Evolutionary conservation across 116 monocot genomes (phyloP), one percentile per base, ranked within the genome.

Genomic region (Cymodocea nodosa): DNA sequence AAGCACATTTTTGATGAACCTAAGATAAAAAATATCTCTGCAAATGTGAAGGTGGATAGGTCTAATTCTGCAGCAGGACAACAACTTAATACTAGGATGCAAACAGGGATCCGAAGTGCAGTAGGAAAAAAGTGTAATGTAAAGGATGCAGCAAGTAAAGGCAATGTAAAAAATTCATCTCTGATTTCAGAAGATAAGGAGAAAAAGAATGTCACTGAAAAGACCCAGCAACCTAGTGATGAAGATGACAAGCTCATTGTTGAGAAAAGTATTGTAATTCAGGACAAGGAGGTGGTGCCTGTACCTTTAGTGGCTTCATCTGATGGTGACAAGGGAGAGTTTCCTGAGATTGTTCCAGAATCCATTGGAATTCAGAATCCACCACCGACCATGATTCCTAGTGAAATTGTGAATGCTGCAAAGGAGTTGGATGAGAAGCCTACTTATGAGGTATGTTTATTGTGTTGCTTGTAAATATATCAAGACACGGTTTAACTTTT

Each of bases 251-350:
- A 74, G 62, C 71, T 59, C 35, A 78, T 94, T 48, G 60, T 94
- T 71, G 94, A 89, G 75, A 94, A 94, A 73, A 87, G 71, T 70
- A 84, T 94, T 71, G 82, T 89, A 70, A 85, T 78, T 59, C 84
- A 89, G 52, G 87, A 87, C 77, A 73, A 80, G 57, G 82, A 89
- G 69, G 68, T 36, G 22, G 56, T 70, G 11, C 35, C 76, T 59
- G 23, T 25, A 56, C 54, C 75, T 58, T 4, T 23, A 4, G 22
- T 19, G 15, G 48, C 56, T 23, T 15, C 70, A 17, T 51, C 57
- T 35, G 37, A 50, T 22, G 58, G 66, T 74, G 40, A 59, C 35
- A 71, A 9, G 24, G 71, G 60, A 71, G 69, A 63, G 23, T 79
- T 63, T 51, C 55, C 44, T 62, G 80, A 72, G 54, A 11, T 59